Base-by-base conservation (phyloP, 768 basidiomycete genomes). In the Tylopilus plumbeoviolaceoides region DNA sequence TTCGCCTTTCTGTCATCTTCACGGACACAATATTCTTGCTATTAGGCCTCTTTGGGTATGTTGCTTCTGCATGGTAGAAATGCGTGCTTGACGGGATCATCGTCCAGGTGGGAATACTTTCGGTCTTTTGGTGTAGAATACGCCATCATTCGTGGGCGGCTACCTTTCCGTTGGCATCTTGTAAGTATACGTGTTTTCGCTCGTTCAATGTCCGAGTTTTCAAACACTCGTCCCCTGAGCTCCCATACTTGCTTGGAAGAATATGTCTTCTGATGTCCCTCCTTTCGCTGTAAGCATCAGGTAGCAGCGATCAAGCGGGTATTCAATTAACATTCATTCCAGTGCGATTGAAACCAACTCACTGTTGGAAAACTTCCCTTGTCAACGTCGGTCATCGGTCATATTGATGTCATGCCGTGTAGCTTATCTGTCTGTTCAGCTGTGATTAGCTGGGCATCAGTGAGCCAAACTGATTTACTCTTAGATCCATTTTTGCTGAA, bases 231-330 rank as follows among this genome's bases (percentile, higher is more conserved):
- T 15, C 21, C 27, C 2, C 12, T 18, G 12, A 67, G 66, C 30
- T 69, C 17, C 60, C 67, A 33, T 67, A 64, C 27, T 6, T 67
- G 20, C 38, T 53, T n/a, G 67, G 67, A 21, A 58, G 67, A 12
- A 27, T 58, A 15, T 53, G 6, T 20, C 46, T 50, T 27, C 43
- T 67, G 15, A n/a, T 35, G 15, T 15, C 28, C 8, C 51, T 69
- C 17, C n/a, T 57, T 43, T n/a, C 58, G 7, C 38, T 45, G 65
- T 68, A 20, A 47, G 61, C 40, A 1, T 20, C 35, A 6, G 35
- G 6, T 7, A 7, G 2, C 0, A 1, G 15, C 17, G 17, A 11
- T 23, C 2, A 21, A 17, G 15, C 17, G 10, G 3, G 15, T 21
- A 9, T 18, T 17, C n/a, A 17, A 17, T 35, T 43, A 30, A 47